Percentiles rank a stretch among this genome's conserved stretches.
These are phyloP conservation scores for Talaromyces sp. DNA, from an alignment of 2,329 filamentous ascomycete species.

Conservation along the genomic window DNA sequence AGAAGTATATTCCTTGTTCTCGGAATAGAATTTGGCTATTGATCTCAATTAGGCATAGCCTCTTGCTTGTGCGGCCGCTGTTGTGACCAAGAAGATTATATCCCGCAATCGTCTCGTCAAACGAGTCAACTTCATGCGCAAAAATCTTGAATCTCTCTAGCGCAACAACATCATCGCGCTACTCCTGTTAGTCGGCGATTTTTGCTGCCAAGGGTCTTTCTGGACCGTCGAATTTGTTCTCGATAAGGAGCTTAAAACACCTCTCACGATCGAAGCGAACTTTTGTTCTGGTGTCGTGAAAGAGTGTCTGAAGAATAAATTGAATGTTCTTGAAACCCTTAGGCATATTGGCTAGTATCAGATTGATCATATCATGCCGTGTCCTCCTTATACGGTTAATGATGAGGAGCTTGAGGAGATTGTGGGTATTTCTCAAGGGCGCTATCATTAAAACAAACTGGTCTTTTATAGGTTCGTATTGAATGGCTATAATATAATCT, in stretches of 20 bases:
- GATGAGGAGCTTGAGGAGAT: constrained; percentile 10
- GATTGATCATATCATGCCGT: constrained; percentile 15
- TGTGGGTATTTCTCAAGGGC: constrained; percentile 4
- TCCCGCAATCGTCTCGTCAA: constrained; percentile 56
- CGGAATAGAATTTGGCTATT: constrained; percentile 1
- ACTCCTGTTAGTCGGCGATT: constrained; percentile 54
- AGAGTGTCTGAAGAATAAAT: not conserved
- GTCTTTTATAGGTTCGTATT: too few species aligned
- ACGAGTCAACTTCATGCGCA: constrained; percentile 29
- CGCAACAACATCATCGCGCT: constrained; percentile 37
- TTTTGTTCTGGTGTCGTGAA: constrained; percentile 6
- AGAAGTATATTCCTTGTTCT: too few species aligned
- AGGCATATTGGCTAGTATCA: constrained; percentile 15
- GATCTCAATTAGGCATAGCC: constrained; percentile 40
- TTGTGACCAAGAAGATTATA: constrained; percentile 62
- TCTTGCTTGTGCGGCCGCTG: constrained; percentile 56
- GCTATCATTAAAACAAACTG: constrained; percentile 9
- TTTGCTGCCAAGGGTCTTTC: constrained; percentile 59
- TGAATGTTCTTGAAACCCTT: constrained; percentile 14
- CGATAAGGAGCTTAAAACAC: constrained; percentile 1
- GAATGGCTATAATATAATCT: too few species aligned
- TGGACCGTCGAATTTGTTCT: constrained; percentile 46
- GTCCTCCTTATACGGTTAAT: constrained; percentile 11
- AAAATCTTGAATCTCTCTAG: constrained; percentile 11
- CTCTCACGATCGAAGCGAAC: constrained; percentile 1